Conservation (phyloP, 768 basidiomycete genomes). For the Ephemerocybe angulata region DNA sequence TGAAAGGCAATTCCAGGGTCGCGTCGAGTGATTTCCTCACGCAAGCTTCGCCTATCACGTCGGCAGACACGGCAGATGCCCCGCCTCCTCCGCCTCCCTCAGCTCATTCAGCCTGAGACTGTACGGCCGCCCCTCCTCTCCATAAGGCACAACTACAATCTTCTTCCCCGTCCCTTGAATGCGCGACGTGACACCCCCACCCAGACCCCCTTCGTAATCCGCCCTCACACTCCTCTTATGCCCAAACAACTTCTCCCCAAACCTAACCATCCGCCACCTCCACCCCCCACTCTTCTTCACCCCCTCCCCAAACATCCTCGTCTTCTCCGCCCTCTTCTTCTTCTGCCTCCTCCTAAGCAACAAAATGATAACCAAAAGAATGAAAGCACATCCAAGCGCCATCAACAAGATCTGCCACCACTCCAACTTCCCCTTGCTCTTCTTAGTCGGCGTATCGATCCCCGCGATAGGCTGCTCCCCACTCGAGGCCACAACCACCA, state of each 20-base stretch:
- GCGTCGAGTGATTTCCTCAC: too few species aligned
- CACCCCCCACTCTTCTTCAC: constrained; percentile 49
- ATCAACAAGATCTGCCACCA: constrained; percentile 90
- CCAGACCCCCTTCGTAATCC: constrained; percentile 12
- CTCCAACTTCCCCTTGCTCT: constrained; percentile 37
- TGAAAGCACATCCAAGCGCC: constrained; percentile 76
- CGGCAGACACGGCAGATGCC: too few species aligned
- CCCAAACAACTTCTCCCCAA: constrained; percentile 61
- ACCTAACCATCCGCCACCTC: constrained; percentile 52
- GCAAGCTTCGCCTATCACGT: too few species aligned
- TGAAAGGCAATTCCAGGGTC: too few species aligned
- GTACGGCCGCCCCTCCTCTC: neutral
- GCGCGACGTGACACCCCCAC: too few species aligned
- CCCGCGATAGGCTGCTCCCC: constrained; percentile 55
- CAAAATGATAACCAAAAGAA: constrained; percentile 69
- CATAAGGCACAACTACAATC: neutral
- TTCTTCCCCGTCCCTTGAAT: neutral
- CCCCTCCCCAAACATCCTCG: constrained; percentile 58
- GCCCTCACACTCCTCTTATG: constrained; percentile 37
- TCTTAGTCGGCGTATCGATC: constrained; percentile 46
- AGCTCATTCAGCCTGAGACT: neutral
- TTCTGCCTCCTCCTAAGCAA: constrained; percentile 54
- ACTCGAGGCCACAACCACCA: constrained; percentile 53
- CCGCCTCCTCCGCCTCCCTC: neutral
- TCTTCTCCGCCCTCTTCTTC: constrained; percentile 64